phyloP scores from a whole-genome alignment of 2,329 filamentous ascomycete species.

The Penicillium sp. region DNA sequence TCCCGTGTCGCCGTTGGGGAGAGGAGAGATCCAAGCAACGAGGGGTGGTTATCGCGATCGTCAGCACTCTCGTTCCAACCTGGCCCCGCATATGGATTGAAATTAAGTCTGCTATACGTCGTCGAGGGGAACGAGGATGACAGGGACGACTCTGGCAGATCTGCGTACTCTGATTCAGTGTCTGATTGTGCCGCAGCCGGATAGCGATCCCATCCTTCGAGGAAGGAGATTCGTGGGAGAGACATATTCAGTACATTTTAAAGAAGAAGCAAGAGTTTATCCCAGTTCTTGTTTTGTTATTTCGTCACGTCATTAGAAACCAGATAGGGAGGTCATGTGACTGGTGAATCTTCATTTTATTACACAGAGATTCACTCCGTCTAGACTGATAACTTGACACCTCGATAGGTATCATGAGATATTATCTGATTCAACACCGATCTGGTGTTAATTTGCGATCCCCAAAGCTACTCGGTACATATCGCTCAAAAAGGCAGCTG shows the following conservation, averaged over 20 bases:
- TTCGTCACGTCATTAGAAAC: neutral
- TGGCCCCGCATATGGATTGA: conserved; percentile 41
- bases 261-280: neutral
- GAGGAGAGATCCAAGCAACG: conserved; percentile 17
- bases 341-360: too few species aligned
- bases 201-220: conserved; percentile 43
- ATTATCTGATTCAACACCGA: neutral
- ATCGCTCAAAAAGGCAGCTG: conserved; percentile 15
- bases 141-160: conserved; percentile 28
- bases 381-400: too few species aligned
- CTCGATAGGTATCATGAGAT: too few species aligned
- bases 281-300: neutral
- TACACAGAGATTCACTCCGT: too few species aligned
- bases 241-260: conserved; percentile 33
- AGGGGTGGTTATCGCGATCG: conserved; percentile 27
- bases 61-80: conserved; percentile 35
- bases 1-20: conserved; percentile 22
- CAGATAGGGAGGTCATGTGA: neutral
- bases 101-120: conserved; percentile 38
- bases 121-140: conserved; percentile 36
- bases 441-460: neutral
- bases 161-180: conserved; percentile 27
- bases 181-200: conserved; percentile 23
- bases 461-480: neutral
- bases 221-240: conserved; percentile 40